Conservation (phyloP, 768 basidiomycete genomes). For the Tricholomella constricta region DNA sequence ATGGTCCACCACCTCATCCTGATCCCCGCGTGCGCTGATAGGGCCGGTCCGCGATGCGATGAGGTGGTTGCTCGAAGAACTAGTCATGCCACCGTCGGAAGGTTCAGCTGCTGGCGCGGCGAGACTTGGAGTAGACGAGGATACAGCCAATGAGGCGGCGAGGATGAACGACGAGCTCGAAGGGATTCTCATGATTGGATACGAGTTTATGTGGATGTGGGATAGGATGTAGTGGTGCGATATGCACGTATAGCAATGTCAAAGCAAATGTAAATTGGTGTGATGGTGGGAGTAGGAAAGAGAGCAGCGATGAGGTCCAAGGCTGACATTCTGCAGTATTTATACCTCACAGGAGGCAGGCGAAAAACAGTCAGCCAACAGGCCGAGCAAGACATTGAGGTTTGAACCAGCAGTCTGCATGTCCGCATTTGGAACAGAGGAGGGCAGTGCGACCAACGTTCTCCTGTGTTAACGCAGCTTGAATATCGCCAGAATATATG, state of each 20-base stretch:
- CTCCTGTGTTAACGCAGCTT: no score
- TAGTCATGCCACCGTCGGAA: conserved; percentile 24
- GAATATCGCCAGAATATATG: neutral
- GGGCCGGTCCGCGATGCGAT: conserved; percentile 15
- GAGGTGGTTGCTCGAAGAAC: conserved; percentile 24
- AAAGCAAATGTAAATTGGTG: conserved; percentile 9
- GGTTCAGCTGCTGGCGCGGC: conserved; percentile 43
- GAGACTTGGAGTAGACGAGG: conserved; percentile 48
- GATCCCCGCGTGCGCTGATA: conserved; percentile 13
- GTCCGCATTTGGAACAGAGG: conserved; percentile 17
- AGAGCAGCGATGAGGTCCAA: conserved; percentile 14
- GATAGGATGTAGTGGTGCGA: conserved; percentile 10
- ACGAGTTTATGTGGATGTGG: conserved; percentile 5
- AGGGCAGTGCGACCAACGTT: no score
- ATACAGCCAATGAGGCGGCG: conserved; percentile 50
- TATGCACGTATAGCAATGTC: conserved; percentile 9
- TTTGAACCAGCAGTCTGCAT: neutral
- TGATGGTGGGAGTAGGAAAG: conserved; percentile 15
- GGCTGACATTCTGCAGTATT: neutral
- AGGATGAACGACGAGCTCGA: conserved; percentile 50
- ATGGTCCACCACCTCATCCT: conserved; percentile 9
- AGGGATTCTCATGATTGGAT: conserved; percentile 44
- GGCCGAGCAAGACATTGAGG: neutral
- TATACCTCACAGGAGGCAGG: conserved; percentile 5
- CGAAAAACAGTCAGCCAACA: conserved; percentile 4